Evolutionary conservation across 306 rosid species (phyloP).

Genomic region (Trichosanthes cucumerina): DNA sequence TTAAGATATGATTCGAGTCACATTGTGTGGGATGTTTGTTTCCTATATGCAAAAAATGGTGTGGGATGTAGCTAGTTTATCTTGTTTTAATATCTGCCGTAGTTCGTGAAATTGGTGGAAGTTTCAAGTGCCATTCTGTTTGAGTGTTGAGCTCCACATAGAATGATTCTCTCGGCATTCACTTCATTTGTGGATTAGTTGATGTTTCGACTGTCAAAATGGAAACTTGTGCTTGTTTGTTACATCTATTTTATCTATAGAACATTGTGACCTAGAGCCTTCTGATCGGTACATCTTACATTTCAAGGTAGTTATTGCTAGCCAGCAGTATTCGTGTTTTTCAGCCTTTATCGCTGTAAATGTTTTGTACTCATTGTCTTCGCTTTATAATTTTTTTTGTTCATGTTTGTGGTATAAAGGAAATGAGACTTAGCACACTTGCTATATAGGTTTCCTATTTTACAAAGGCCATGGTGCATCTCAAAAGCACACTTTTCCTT

Average conservation of each 20-base stretch:
- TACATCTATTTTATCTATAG: not conserved
- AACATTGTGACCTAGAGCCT: not conserved
- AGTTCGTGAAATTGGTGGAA: not conserved
- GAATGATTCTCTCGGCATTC: not conserved
- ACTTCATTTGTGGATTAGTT: not conserved
- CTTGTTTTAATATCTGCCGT: not conserved
- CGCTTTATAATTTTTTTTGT: not conserved
- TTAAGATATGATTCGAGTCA: not conserved
- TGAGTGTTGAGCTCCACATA: not conserved
- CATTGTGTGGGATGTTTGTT: not conserved
- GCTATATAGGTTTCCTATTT: not conserved
- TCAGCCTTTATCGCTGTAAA: not conserved
- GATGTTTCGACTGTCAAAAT: not conserved
- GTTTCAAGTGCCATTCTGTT: not conserved
- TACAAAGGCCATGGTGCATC: not conserved
- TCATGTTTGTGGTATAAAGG: not conserved
- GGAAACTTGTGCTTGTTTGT: not conserved
- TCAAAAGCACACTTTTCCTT: not conserved
- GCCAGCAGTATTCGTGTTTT: not conserved
- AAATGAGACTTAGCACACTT: not conserved
- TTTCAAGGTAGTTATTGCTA: not conserved
- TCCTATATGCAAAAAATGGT: not conserved
- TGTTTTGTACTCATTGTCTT: not conserved
- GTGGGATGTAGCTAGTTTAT: not conserved
- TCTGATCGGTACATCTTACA: not conserved